Evolutionary conservation across 2,329 filamentous ascomycete genomes (phyloP).

Genomic region (Penicillium hordei): DNA sequence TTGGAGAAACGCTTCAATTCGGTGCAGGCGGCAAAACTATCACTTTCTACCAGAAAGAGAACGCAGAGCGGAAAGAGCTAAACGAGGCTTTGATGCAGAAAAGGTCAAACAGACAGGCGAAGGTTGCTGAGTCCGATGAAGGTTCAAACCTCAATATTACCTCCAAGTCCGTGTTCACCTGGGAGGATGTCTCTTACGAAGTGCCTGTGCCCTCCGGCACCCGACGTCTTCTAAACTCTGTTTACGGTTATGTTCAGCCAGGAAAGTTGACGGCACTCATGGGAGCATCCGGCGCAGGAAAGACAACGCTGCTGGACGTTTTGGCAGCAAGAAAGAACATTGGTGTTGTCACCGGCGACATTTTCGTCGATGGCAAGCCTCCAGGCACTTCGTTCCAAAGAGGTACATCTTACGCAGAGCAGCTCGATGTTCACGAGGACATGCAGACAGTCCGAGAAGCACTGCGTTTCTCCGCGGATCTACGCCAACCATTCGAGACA

Average conservation of each 20-base stretch:
- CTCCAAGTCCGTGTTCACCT: conserved; percentile 58
- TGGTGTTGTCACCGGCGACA: conserved; percentile 62
- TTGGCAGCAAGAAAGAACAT: conserved; percentile 65
- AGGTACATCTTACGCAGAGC: conserved; percentile 65
- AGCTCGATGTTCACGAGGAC: conserved; percentile 64
- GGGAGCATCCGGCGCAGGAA: conserved; percentile 68
- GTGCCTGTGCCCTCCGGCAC: conserved; percentile 50
- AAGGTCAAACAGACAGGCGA: conserved; percentile 38
- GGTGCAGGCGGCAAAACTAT: conserved; percentile 44
- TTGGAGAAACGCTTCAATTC: conserved; percentile 42
- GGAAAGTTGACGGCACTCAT: conserved; percentile 53
- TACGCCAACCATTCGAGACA: conserved; percentile 61
- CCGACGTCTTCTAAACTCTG: conserved; percentile 46
- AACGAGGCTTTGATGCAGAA: conserved; percentile 43
- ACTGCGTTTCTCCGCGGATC: conserved; percentile 63
- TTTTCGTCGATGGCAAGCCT: conserved; percentile 60
- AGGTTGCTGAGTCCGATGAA: conserved; percentile 34
- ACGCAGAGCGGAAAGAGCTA: conserved; percentile 38
- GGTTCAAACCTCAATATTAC: conserved; percentile 52
- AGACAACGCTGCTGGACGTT: conserved; percentile 81
- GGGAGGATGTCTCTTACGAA: conserved; percentile 53
- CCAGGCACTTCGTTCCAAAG: conserved; percentile 63
- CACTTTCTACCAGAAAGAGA: conserved; percentile 44
- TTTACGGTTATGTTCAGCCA: conserved; percentile 52
- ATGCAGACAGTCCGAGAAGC: conserved; percentile 65